A percentile compares a stretch with the other conserved stretches of the same genome.
Conservation (phyloP, 345 rosid species). For the Arabis hirsuta region DNA sequence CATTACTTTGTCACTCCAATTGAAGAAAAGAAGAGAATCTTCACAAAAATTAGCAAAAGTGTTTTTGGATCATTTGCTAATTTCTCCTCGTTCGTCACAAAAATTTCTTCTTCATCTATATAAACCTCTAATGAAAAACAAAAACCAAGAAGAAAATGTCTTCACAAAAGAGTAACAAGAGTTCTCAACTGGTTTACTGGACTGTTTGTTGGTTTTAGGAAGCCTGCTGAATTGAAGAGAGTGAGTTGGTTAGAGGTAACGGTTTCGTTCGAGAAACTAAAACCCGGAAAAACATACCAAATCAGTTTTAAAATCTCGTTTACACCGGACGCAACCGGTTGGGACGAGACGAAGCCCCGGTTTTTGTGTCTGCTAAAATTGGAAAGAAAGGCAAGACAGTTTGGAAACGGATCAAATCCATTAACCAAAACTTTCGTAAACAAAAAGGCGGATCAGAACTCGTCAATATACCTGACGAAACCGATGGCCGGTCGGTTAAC, state of each 20-base stretch:
- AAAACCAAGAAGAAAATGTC: conserved; percentile 9
- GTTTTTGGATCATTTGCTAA: neutral
- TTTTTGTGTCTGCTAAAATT: conserved; percentile 61
- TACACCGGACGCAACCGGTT: conserved; percentile 51
- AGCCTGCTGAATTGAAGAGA: conserved; percentile 51
- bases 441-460: neutral
- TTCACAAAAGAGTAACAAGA: neutral
- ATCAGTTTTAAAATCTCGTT: conserved; percentile 47
- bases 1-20: conserved; percentile 22
- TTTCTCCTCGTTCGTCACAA: neutral
- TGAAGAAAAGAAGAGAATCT: neutral
- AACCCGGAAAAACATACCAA: conserved; percentile 25
- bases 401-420: conserved; percentile 41
- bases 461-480: conserved; percentile 20
- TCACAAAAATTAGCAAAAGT: no score
- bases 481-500: neutral
- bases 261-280: neutral
- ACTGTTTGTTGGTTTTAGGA: conserved; percentile 17
- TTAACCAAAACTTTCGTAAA: conserved; percentile 31
- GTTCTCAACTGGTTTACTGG: conserved; percentile 3
- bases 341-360: conserved; percentile 46
- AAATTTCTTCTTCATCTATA: neutral
- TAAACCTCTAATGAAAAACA: no score
- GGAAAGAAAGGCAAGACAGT: conserved; percentile 54
- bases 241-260: conserved; percentile 72